These are phyloP conservation scores for Suillus weaverae DNA, from an alignment of 768 basidiomycete genomes.

Conservation along the genomic window DNA sequence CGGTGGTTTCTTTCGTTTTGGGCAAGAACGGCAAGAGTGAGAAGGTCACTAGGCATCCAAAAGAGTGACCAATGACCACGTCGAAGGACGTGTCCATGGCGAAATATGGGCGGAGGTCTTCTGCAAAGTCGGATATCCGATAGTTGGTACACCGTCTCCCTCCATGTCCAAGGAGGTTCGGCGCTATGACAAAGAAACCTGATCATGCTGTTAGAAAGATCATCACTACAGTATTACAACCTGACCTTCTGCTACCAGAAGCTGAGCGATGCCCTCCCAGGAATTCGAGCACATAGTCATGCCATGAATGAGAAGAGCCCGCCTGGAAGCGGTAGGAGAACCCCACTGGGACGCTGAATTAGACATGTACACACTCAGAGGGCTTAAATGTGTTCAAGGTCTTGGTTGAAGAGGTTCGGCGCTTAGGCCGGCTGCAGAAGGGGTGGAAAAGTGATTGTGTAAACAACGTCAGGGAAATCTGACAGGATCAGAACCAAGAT, in stretches of 20 bases:
- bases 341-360: slow-evolving; percentile 22
- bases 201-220: background rate
- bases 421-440: background rate
- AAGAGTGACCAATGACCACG: slow-evolving; percentile 22
- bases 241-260: slow-evolving; percentile 19
- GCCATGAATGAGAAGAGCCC: slow-evolving; percentile 23
- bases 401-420: background rate
- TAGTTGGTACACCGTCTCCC: background rate
- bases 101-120: slow-evolving; percentile 15
- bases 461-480: background rate
- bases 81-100: slow-evolving; percentile 13
- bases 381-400: background rate
- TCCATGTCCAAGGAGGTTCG: slow-evolving; percentile 27
- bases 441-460: background rate
- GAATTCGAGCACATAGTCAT: slow-evolving; percentile 18
- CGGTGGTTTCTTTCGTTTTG: slow-evolving; percentile 7
- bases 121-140: background rate
- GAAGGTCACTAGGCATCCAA: slow-evolving; percentile 15
- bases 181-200: slow-evolving; percentile 28
- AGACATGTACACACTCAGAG: background rate
- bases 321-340: slow-evolving; percentile 17
- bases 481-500: background rate
- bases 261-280: slow-evolving; percentile 15
- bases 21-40: slow-evolving; percentile 19
- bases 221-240: background rate